Percentiles rank a stretch among this genome's conserved stretches.
Conservation (phyloP, 176 grass and related monocot species). For the Zea mays region Zm-B73-REFERENCE-NAM-5.0 NC_050103.1:76271501-76272000, state of each 20-base stretch:
- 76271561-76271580: conserved; percentile 95
- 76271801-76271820: conserved; percentile 26
- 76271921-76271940: conserved; percentile 59
- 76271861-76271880: conserved; percentile 80
- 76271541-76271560: conserved; percentile 93
- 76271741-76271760: background rate
- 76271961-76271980: conserved; percentile 33
- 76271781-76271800: conserved; percentile 1
- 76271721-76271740: background rate
- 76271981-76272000: conserved; percentile 32
- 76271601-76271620: conserved; percentile 54
- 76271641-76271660: conserved; percentile 83
- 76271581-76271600: conserved; percentile 76
- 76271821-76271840: conserved; percentile 32
- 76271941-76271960: background rate
- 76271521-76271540: conserved; percentile 32
- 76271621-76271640: conserved; percentile 74
- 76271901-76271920: conserved; percentile 78
- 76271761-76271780: conserved; percentile 10
- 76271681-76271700: background rate
- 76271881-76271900: conserved; percentile 68
- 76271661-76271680: background rate
- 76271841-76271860: conserved; percentile 63
- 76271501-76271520: conserved; percentile 27
- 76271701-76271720: conserved; percentile 10